phyloP scores from a whole-genome alignment of 371 early-diverging fungal genomes.

The Mucor piriformis region DNA sequence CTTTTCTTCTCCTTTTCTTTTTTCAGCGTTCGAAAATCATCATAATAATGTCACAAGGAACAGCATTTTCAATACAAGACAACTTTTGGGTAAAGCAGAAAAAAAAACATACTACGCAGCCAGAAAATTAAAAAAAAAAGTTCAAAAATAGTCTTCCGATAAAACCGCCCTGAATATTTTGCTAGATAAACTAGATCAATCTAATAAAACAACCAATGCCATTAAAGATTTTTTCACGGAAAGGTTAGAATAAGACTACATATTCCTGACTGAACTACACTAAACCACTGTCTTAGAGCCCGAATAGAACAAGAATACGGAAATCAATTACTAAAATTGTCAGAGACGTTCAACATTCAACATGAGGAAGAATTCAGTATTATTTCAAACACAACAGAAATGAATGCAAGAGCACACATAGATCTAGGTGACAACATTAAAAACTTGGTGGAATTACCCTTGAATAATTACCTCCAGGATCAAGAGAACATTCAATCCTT shows the following conservation, averaged over 20 bases:
- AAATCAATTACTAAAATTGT: slow-evolving; percentile 8
- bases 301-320: slow-evolving; percentile 20
- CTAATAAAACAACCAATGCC: slow-evolving; percentile 1
- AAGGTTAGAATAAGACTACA: background rate
- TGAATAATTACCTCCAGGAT: background rate
- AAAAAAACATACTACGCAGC: background rate
- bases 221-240: slow-evolving; percentile 5
- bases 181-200: slow-evolving; percentile 2
- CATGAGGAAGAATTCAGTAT: slow-evolving; percentile 8
- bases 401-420: slow-evolving; percentile 20
- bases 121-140: background rate
- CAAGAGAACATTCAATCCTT: slow-evolving; percentile 5
- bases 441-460: slow-evolving; percentile 10
- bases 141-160: slow-evolving; percentile 14
- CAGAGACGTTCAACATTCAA: slow-evolving; percentile 1
- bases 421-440: slow-evolving; percentile 19
- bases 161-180: slow-evolving; percentile 14
- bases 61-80: slow-evolving; percentile 2
- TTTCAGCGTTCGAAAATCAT: background rate
- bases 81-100: slow-evolving; percentile 16
- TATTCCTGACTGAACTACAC: background rate
- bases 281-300: slow-evolving; percentile 1
- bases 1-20: background rate
- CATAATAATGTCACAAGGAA: slow-evolving; percentile 2
- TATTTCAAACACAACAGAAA: slow-evolving; percentile 11